phyloP scores from a whole-genome alignment of 164 flowering plant genomes.

The Sedum album region DNA sequence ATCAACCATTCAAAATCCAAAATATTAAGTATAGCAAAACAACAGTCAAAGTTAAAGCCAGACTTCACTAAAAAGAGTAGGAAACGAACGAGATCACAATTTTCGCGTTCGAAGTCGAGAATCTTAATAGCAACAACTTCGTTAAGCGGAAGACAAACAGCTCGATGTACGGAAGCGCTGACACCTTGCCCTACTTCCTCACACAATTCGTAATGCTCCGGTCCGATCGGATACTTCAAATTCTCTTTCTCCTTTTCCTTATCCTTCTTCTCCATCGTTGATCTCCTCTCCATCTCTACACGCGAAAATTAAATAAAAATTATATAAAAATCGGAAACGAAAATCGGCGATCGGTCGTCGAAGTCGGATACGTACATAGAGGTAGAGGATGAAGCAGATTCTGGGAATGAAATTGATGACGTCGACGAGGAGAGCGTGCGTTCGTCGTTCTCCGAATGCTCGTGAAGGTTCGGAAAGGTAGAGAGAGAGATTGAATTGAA shows the following conservation, averaged over 20 bases:
- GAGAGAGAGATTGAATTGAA: neutral
- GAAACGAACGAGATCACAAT: conserved; percentile 56
- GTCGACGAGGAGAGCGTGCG: neutral
- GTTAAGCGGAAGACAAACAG: conserved; percentile 50
- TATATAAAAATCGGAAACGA: too few relatives aligned
- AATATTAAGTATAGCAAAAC: too few relatives aligned
- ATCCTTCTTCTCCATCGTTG: conserved; percentile 45
- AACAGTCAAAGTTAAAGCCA: neutral
- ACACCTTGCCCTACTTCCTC: conserved; percentile 87
- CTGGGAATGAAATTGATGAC: neutral
- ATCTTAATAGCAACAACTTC: conserved; percentile 87
- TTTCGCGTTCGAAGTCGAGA: conserved; percentile 79
- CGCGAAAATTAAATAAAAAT: neutral
- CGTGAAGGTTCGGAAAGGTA: conserved; percentile 1
- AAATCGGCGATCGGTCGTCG: neutral
- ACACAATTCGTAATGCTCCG: conserved; percentile 46
- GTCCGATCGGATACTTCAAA: conserved; percentile 59
- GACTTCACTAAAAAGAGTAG: neutral
- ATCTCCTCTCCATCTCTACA: neutral
- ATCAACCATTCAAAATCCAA: too few relatives aligned
- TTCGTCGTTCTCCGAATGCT: neutral
- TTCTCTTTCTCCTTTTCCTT: neutral
- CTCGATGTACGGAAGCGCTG: conserved; percentile 72
- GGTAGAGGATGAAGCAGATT: neutral
- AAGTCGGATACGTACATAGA: neutral